Conservation (phyloP, 345 rosid species). For the Eucalyptus lansdowneana region DNA sequence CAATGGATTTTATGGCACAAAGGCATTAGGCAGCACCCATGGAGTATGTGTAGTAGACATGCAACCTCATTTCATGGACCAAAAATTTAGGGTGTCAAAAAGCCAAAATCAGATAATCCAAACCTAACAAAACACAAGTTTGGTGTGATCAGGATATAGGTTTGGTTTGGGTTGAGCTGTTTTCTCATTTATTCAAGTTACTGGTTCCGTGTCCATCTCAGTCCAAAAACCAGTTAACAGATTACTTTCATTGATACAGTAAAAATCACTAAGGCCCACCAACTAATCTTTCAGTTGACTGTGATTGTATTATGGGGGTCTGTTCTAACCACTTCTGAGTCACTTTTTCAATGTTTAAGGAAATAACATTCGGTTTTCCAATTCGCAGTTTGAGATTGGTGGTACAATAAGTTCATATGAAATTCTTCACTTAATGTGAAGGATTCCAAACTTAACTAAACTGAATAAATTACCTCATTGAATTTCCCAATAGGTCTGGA, state of each 20-base stretch:
- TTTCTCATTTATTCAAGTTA: neutral
- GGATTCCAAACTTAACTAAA: neutral
- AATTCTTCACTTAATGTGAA: neutral
- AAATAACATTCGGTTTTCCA: neutral
- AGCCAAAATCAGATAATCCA: neutral
- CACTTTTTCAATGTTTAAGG: neutral
- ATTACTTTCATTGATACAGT: neutral
- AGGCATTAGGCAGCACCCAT: slow-evolving; percentile 1
- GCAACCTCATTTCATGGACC: neutral
- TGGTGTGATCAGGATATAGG: neutral
- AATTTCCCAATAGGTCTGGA: slow-evolving; percentile 53
- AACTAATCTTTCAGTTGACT: neutral
- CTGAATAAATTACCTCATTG: slow-evolving; percentile 41
- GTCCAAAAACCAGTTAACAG: neutral
- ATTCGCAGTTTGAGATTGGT: neutral
- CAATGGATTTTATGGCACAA: neutral
- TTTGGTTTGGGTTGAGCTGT: neutral
- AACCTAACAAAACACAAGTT: neutral
- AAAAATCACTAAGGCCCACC: neutral
- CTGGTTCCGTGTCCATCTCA: neutral
- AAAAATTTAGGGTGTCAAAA: neutral
- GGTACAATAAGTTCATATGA: neutral
- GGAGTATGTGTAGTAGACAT: neutral
- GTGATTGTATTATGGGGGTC: neutral
- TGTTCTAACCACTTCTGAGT: neutral